phyloP scores from a whole-genome alignment of 192 early-diverging fungal species.

The Rhizoclosmatium globosum region DNA sequence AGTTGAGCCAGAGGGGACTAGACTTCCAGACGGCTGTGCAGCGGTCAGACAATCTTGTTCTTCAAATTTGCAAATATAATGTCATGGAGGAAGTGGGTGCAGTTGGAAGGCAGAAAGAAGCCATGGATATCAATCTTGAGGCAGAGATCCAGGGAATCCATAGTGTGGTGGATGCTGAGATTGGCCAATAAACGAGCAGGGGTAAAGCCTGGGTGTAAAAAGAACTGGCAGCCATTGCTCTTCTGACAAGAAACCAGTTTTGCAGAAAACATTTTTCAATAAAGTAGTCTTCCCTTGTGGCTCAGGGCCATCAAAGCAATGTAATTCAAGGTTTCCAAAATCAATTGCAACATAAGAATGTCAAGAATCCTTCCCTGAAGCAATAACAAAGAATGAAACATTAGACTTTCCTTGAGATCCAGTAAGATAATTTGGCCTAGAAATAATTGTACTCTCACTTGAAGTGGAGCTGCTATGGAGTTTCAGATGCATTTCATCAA shows the following conservation, averaged over 20 bases:
- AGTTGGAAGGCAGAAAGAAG: neutral
- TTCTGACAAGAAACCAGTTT: neutral
- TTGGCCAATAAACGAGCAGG: neutral
- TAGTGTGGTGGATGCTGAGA: neutral
- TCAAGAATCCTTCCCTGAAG: neutral
- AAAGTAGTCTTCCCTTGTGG: neutral
- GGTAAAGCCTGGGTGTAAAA: constrained; percentile 3
- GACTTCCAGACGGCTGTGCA: no score
- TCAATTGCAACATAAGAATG: neutral
- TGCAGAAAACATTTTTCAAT: neutral
- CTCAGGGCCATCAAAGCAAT: neutral
- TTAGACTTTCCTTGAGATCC: neutral
- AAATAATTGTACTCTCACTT: neutral
- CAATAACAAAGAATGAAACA: constrained; percentile 1
- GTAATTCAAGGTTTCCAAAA: constrained; percentile 4
- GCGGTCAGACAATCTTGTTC: neutral
- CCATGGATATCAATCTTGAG: neutral
- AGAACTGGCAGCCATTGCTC: constrained; percentile 5
- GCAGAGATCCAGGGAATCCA: neutral
- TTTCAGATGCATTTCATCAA: neutral
- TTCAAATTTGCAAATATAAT: constrained; percentile 8
- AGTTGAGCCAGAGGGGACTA: no score
- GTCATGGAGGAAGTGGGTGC: constrained; percentile 9
- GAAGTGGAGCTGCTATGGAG: neutral
- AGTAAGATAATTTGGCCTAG: neutral